Percentiles rank a stretch among this genome's conserved stretches.
These are phyloP conservation scores for Aegilops speltoides DNA, from an alignment of 176 grass and related monocot species.

Conservation along the genomic window DNA sequence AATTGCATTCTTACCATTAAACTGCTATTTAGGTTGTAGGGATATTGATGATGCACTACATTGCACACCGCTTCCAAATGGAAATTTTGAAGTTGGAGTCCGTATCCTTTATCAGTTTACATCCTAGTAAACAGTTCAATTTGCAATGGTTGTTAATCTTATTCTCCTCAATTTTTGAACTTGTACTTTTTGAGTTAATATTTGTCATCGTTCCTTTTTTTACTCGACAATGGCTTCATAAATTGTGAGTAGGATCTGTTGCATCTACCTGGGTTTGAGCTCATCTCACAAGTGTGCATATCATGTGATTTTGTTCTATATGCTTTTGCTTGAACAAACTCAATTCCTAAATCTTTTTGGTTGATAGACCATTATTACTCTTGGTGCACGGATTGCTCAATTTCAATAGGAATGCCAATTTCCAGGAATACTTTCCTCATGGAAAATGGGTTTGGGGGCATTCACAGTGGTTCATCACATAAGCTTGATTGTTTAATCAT, in stretches of 20 bases:
- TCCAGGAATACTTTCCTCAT: not conserved
- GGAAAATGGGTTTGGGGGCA: not conserved
- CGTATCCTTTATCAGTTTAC: conserved; percentile 71
- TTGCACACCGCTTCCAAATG: conserved; percentile 88
- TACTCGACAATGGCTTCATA: not conserved
- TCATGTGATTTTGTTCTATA: not conserved
- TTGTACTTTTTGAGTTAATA: conserved; percentile 23
- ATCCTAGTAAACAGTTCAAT: not conserved
- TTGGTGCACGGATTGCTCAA: not conserved
- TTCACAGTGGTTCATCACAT: not conserved
- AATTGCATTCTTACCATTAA: conserved; percentile 25
- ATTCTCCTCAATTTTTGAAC: not conserved
- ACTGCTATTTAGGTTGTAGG: conserved; percentile 71
- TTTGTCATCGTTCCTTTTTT: not conserved
- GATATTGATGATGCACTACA: conserved; percentile 99
- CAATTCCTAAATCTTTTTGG: conserved; percentile 8
- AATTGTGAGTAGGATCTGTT: conserved; percentile 12
- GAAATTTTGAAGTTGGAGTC: conserved; percentile 99
- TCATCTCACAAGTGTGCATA: not conserved
- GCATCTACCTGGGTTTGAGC: not conserved
- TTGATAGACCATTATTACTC: not conserved
- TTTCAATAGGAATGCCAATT: conserved; percentile 3
- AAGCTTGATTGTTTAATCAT: not conserved
- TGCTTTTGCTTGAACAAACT: not conserved
- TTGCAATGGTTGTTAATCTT: conserved; percentile 5